Base-by-base conservation (phyloP, 148 eudicot genomes). In the Diospyros kaki region DNA sequence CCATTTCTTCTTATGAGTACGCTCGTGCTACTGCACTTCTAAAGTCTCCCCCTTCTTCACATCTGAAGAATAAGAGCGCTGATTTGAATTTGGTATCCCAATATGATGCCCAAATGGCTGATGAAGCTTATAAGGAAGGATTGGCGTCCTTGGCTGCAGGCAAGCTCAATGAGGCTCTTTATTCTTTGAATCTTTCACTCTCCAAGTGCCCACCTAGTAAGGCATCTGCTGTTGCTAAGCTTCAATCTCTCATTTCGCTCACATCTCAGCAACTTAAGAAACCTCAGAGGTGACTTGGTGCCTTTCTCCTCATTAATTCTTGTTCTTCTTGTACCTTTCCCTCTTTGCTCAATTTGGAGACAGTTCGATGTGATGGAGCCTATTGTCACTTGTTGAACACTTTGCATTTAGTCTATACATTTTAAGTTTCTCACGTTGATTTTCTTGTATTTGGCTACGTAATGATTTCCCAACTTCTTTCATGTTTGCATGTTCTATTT, bases 131-230 rank as follows among this genome's bases (percentile, higher is more conserved):
- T 74, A 90, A 81, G 66, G 79, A 77, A 40, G 97, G 92, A 45
- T 77, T 90, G 75, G 88, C 80, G 18, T 84, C 90, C 51, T 79
- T 89, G 80, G 88, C 92, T 71, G 86, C 86, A 41, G 97, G 92
- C 15, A 92, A 88, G 82, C 79, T 92, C 28, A 87, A 90, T 50
- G 91, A 86, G 78, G 93, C 91, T 41, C 82, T 92, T 76, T 75
- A 85, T n/a, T 88, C 97, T 6, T 79, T 92, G 76, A 88, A 83
- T 60, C 46, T 83, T 44, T 89, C 97, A 75, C 87, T 92, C 2
- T 84, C 93, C 41, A 90, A 88, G 66, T 92, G 94, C 82, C 97
- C 97, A 6, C 94, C 94, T 74, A 83, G 84, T 38, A 81, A 80
- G 75, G 87, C 85, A 65, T 90, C 88, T 69, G 91, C 94, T 45